A percentile compares a stretch with the other conserved stretches of the same genome.
These are phyloP conservation scores for Tetracentron sinense DNA, from an alignment of 164 flowering plant species.

Conservation along the genomic window DNA sequence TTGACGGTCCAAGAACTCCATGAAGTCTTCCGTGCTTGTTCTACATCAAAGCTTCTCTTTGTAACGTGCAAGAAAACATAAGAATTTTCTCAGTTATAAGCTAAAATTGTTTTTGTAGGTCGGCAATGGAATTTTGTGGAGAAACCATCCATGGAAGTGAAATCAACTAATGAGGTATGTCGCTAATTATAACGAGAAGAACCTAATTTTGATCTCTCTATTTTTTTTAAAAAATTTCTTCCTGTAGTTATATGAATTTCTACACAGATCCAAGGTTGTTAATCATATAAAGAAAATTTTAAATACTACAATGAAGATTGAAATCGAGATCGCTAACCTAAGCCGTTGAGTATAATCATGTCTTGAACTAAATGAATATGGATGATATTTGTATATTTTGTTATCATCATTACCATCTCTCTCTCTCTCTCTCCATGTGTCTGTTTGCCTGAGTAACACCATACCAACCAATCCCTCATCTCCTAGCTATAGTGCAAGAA, in stretches of 20 bases:
- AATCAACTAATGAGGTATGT: slow-evolving; percentile 21
- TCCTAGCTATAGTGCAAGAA: no score
- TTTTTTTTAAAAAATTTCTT: no score
- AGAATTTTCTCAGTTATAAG: neutral
- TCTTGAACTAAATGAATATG: neutral
- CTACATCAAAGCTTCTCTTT: neutral
- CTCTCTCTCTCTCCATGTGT: no score
- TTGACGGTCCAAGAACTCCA: no score
- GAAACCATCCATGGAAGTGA: slow-evolving; percentile 6
- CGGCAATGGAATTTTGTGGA: slow-evolving; percentile 14
- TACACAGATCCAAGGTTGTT: neutral
- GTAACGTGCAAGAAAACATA: neutral
- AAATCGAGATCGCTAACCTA: neutral
- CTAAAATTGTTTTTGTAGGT: slow-evolving; percentile 28
- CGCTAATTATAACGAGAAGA: neutral
- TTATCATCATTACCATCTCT: no score
- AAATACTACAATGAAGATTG: neutral
- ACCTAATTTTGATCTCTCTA: neutral
- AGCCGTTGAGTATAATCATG: neutral
- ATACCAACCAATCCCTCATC: no score
- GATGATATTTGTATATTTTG: neutral
- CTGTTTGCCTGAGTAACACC: no score
- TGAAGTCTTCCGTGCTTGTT: no score
- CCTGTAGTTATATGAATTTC: neutral
- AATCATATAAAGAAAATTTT: neutral